Base-by-base conservation (phyloP, 2,329 filamentous ascomycete species). In the Fusarium chaquense region DNA sequence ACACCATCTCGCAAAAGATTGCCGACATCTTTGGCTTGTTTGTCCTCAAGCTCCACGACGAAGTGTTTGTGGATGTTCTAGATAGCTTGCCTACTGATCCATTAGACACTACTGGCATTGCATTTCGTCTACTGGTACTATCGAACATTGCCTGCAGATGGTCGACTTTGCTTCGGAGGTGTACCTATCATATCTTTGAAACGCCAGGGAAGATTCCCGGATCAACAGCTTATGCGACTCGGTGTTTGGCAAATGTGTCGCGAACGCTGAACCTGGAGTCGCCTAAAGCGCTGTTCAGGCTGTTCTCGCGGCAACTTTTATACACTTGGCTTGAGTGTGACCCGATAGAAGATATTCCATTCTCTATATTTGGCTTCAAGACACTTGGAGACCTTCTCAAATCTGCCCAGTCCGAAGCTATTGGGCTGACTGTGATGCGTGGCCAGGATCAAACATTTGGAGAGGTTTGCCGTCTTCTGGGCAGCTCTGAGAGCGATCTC, bases 141-240 rank as follows among this genome's bases (percentile, higher is more conserved):
- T 88, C 91, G 2, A 89, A 89, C 58, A 82, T 99, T 61, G 96
- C 92, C 26, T 92, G 93, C 32, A 82, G 84, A 52, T 98, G 95
- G 93, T 90, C 93, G 62, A 97, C 94, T 1, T 84, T 98, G 22
- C 85, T 98, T 44, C 90, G 94, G 53, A 89, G 92, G 69, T 94
- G 93, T 70, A 92, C 97, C 20, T 99, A 98, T 77, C 92, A 96
- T 78, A 94, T 98, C 24, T 97, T 98, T 73, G 96, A 98, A 78
- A 93, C 91, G 0, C 92, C 94, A 3, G 93, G 92, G 2, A 89
- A 89, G 59, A 88, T 97, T 16, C 80, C 86, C 5, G 80, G 82
- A 13, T 91, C 91, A 9, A 83, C 85, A 22, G 82, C 84, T 22
- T 91, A 98, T 80, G 94, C 95, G 2, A 87, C 87, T 58, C 86